Conservation (phyloP, 148 eudicot genomes). For the Nyssa sinensis region DNA sequence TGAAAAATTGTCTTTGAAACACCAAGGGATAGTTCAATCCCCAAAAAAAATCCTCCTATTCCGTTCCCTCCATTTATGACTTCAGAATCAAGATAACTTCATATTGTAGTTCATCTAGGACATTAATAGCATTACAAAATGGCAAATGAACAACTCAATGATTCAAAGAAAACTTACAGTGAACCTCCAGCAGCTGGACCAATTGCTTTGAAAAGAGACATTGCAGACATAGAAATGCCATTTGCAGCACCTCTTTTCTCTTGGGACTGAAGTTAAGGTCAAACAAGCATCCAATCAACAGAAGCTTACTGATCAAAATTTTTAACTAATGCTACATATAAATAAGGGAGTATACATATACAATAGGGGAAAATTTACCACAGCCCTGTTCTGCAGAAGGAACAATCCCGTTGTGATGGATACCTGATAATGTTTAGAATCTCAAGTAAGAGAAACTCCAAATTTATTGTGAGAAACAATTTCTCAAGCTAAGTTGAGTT, state of each 20-base stretch:
- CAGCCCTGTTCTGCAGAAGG: constrained; percentile 49
- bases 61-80: too few relatives aligned
- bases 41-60: too few relatives aligned
- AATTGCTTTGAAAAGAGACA: constrained; percentile 60
- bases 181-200: constrained; percentile 75
- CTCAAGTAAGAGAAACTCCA: neutral
- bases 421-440: constrained; percentile 20
- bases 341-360: neutral
- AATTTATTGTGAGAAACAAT: neutral
- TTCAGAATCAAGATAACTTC: too few relatives aligned
- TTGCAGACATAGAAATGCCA: constrained; percentile 60
- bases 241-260: constrained; percentile 74
- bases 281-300: neutral
- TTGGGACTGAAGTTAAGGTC: constrained; percentile 37
- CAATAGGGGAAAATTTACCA: constrained; percentile 27
- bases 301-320: neutral
- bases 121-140: too few relatives aligned
- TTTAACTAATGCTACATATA: neutral
- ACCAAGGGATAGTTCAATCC: too few relatives aligned
- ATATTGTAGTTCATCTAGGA: too few relatives aligned
- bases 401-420: constrained; percentile 40
- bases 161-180: constrained; percentile 38
- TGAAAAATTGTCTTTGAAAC: too few relatives aligned
- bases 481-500: neutral
- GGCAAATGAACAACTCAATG: neutral